Evolutionary conservation across 2,329 filamentous ascomycete species (phyloP).

Genomic region (Aaosphaeria arxii): DNA sequence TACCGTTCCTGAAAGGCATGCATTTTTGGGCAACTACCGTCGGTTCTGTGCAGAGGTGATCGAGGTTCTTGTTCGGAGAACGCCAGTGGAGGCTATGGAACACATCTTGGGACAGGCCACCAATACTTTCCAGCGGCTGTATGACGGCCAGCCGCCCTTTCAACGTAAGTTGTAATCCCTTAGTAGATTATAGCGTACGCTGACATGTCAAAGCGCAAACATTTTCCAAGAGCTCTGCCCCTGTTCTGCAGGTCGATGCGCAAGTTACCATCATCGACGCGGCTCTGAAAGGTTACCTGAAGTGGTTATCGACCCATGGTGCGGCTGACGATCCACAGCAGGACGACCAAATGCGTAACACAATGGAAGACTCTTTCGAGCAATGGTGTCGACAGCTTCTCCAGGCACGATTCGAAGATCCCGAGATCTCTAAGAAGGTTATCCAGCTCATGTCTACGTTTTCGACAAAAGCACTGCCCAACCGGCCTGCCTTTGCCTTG

Average conservation of each 20-base stretch:
- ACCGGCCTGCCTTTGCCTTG: slow-evolving; percentile 76
- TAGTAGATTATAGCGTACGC: background rate
- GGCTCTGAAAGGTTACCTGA: slow-evolving; percentile 81
- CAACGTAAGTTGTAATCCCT: slow-evolving; percentile 30
- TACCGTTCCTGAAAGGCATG: slow-evolving; percentile 87
- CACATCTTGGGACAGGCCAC: slow-evolving; percentile 84
- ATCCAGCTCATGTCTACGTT: slow-evolving; percentile 82
- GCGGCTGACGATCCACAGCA: slow-evolving; percentile 51
- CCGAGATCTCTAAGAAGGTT: slow-evolving; percentile 76
- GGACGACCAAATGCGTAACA: slow-evolving; percentile 52
- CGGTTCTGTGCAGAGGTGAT: slow-evolving; percentile 86
- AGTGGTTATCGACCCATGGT: slow-evolving; percentile 64
- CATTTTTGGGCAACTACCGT: slow-evolving; percentile 92
- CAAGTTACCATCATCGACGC: slow-evolving; percentile 88
- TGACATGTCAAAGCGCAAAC: slow-evolving; percentile 17
- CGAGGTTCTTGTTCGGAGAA: slow-evolving; percentile 78
- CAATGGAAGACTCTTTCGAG: slow-evolving; percentile 64
- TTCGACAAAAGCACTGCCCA: slow-evolving; percentile 75
- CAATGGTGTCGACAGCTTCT: slow-evolving; percentile 72
- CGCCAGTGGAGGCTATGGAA: slow-evolving; percentile 78
- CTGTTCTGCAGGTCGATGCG: slow-evolving; percentile 78
- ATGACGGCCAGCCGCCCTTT: slow-evolving; percentile 67
- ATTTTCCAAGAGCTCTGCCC: slow-evolving; percentile 64
- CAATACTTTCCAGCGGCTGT: slow-evolving; percentile 69
- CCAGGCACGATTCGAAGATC: slow-evolving; percentile 74